phyloP scores from a whole-genome alignment of 805 yeast species.

The Candida jianshihensis region DNA sequence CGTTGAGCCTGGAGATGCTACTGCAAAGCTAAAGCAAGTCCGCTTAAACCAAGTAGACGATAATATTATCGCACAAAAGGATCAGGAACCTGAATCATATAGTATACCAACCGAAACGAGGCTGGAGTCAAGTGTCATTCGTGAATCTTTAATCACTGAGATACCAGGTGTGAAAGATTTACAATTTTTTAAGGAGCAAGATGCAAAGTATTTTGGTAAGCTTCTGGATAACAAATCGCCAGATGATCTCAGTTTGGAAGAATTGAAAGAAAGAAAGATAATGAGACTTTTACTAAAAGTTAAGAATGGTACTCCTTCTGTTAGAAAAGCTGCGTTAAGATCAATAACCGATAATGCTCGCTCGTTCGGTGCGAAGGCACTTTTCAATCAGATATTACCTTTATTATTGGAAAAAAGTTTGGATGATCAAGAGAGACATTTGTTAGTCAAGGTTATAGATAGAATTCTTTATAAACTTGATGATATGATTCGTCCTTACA shows the following conservation, averaged over 20 bases:
- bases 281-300: constrained; percentile 59
- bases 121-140: constrained; percentile 21
- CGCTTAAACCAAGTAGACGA: too few species aligned
- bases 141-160: constrained; percentile 39
- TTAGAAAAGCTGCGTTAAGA: constrained; percentile 64
- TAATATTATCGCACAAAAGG: neutral
- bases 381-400: constrained; percentile 72
- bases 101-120: constrained; percentile 45
- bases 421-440: constrained; percentile 78
- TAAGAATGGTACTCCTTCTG: constrained; percentile 69
- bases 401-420: constrained; percentile 62
- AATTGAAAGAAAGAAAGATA: constrained; percentile 51
- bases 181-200: constrained; percentile 64
- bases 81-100: constrained; percentile 21
- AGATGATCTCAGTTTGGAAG: constrained; percentile 38
- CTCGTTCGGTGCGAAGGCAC: constrained; percentile 58
- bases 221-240: constrained; percentile 33
- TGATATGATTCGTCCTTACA: constrained; percentile 59
- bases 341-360: constrained; percentile 57
- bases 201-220: constrained; percentile 62
- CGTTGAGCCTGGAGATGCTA: too few species aligned
- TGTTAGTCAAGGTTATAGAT: constrained; percentile 69
- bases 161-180: constrained; percentile 62
- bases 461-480: constrained; percentile 62
- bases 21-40: too few species aligned